Conservation (phyloP, 1,284 basidiomycete species). For the Inonotus hispidus region DNA sequence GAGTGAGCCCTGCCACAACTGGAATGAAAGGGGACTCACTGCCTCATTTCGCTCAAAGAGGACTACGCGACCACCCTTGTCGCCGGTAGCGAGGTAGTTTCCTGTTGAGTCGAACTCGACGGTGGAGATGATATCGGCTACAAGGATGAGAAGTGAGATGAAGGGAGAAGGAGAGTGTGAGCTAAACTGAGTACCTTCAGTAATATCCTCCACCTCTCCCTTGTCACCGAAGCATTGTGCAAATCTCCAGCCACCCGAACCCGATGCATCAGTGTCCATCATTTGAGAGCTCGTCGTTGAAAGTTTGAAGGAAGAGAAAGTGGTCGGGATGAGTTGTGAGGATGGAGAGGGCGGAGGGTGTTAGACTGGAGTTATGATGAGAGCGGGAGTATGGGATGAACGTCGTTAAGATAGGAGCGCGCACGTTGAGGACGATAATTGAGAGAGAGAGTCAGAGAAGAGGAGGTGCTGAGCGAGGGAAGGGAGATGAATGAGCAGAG, state of each 20-base stretch:
- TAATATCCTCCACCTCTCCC: slow-evolving; percentile 99
- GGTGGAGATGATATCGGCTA: slow-evolving; percentile 98
- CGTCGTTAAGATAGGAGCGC: neutral
- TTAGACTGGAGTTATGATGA: slow-evolving; percentile 8
- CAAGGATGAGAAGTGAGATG: slow-evolving; percentile 24
- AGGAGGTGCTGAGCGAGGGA: neutral
- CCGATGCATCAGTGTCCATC: slow-evolving; percentile 79
- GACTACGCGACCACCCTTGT: slow-evolving; percentile 98
- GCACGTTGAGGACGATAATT: neutral
- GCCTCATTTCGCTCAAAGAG: slow-evolving; percentile 98
- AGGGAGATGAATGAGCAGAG: neutral
- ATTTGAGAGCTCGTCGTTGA: neutral
- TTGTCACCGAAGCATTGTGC: slow-evolving; percentile 99
- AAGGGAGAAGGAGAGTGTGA: slow-evolving; percentile 23
- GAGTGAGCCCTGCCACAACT: neutral
- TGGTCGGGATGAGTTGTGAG: slow-evolving; percentile 13
- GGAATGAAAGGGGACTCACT: slow-evolving; percentile 46
- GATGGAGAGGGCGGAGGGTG: slow-evolving; percentile 20
- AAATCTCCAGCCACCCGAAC: slow-evolving; percentile 92
- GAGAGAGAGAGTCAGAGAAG: neutral
- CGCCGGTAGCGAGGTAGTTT: slow-evolving; percentile 98
- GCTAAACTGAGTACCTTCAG: slow-evolving; percentile 65
- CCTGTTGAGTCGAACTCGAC: slow-evolving; percentile 99
- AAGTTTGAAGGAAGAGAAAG: slow-evolving; percentile 18
- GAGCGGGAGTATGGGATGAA: slow-evolving; percentile 1